A percentile compares a stretch with the other conserved stretches of the same genome.
Conservation (phyloP, 495 filamentous ascomycete genomes). For the Melanomma pulvis-pyrius region DNA sequence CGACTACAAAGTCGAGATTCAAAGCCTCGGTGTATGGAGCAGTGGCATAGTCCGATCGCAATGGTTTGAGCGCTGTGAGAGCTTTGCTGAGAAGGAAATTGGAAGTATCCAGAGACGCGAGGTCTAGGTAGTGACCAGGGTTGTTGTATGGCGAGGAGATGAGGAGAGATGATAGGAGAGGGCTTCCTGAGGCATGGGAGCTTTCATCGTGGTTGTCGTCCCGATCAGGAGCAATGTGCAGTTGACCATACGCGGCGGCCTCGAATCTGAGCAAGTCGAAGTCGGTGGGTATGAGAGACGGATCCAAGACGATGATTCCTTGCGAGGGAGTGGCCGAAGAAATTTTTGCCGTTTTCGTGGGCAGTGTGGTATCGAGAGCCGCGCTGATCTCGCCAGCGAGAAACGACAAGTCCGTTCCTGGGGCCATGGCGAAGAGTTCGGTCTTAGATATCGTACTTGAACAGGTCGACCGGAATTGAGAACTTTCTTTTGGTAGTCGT, state of each 20-base stretch:
- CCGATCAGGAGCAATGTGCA: neutral
- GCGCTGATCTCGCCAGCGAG: constrained; percentile 4
- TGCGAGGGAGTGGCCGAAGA: neutral
- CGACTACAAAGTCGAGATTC: constrained; percentile 72
- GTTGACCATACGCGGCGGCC: constrained; percentile 26
- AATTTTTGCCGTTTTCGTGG: neutral
- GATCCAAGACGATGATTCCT: constrained; percentile 13
- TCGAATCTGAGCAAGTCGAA: constrained; percentile 33
- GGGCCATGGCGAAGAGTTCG: constrained; percentile 8
- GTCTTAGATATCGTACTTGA: neutral
- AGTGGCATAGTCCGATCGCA: constrained; percentile 73
- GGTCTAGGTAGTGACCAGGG: constrained; percentile 68
- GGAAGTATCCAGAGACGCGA: constrained; percentile 62
- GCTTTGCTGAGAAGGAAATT: constrained; percentile 72
- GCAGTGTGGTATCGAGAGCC: neutral
- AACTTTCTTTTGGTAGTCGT: neutral
- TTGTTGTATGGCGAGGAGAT: constrained; percentile 76
- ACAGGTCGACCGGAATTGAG: neutral
- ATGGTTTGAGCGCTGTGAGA: constrained; percentile 61
- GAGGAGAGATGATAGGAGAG: constrained; percentile 47
- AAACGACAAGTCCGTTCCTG: constrained; percentile 6
- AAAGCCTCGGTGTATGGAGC: constrained; percentile 73
- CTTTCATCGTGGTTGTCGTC: neutral
- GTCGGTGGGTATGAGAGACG: constrained; percentile 24
- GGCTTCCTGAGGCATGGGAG: neutral